Percentiles rank a stretch among this genome's conserved stretches.
Conservation (phyloP, 2,329 filamentous ascomycete species). For the Verticillium nubilum region DNA sequence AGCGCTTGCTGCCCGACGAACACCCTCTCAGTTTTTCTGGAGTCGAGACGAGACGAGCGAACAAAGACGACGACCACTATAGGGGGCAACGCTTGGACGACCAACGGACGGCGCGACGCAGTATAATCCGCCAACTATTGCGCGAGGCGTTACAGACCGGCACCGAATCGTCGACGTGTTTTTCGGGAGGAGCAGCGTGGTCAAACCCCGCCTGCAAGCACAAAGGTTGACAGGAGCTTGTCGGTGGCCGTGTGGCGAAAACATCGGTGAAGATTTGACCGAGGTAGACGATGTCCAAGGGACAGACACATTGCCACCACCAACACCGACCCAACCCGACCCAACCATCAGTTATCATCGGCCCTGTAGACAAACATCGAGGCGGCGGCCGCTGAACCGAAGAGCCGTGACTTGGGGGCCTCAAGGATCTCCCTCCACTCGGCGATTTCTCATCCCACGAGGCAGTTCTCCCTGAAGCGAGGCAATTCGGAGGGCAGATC, state of each 20-base stretch:
- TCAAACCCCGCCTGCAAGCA: not conserved
- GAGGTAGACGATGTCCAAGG: not conserved
- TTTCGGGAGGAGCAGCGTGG: not conserved
- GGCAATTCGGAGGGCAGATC: not conserved
- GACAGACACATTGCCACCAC: not conserved
- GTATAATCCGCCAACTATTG: not conserved
- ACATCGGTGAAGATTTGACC: not conserved
- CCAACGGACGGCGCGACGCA: not conserved
- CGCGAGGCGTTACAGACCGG: not conserved
- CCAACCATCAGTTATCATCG: not conserved
- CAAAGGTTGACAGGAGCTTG: not conserved
- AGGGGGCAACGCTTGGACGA: not conserved
- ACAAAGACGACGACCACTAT: not conserved
- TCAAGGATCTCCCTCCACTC: not conserved
- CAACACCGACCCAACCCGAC: not conserved
- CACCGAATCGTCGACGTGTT: not conserved
- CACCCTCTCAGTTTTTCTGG: not conserved
- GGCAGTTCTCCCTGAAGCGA: not conserved
- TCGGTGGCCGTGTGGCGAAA: not conserved
- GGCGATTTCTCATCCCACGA: not conserved
- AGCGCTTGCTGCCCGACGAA: not conserved
- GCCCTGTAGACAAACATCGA: no score
- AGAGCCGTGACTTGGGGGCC: not conserved
- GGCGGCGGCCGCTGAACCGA: not conserved
- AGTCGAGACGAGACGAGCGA: not conserved